A percentile compares a stretch with the other conserved stretches of the same genome.
These are phyloP conservation scores for Dovyalis caffra DNA, from an alignment of 345 rosid species.

Conservation along the genomic window DNA sequence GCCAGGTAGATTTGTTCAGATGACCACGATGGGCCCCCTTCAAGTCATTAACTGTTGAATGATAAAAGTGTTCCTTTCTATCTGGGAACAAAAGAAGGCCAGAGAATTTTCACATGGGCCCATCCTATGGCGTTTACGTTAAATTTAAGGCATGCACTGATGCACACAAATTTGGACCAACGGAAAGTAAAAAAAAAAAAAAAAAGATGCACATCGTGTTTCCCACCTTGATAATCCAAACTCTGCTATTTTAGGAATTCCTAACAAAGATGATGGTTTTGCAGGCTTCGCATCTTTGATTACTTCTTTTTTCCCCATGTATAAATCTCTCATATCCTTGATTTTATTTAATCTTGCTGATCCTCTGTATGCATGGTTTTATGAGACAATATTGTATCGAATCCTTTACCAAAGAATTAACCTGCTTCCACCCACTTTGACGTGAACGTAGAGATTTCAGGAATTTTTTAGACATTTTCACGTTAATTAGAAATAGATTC, in stretches of 20 bases:
- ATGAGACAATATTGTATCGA: no score
- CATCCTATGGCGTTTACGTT: neutral
- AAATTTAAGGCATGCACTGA: neutral
- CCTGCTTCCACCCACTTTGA: no score
- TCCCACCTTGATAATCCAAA: neutral
- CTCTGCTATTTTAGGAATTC: neutral
- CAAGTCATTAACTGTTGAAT: slow-evolving; percentile 34
- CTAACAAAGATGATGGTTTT: neutral
- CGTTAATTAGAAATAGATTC: no score
- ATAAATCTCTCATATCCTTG: no score
- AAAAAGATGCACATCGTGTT: neutral
- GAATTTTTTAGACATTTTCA: no score
- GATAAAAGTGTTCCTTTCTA: slow-evolving; percentile 37
- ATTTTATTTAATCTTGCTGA: no score
- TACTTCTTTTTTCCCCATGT: no score
- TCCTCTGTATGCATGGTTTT: no score
- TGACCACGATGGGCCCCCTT: slow-evolving; percentile 17
- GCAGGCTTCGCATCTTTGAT: no score
- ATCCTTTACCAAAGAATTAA: no score
- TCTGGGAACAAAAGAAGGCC: slow-evolving; percentile 11
- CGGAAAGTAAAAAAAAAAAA: neutral
- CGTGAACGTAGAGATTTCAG: no score
- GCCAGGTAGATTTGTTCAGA: slow-evolving; percentile 41
- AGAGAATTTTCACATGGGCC: slow-evolving; percentile 8
- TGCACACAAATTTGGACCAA: neutral